These are phyloP conservation scores for Leishmania gerbilli DNA, from an alignment of 208 protist species.

Conservation along the genomic window DNA sequence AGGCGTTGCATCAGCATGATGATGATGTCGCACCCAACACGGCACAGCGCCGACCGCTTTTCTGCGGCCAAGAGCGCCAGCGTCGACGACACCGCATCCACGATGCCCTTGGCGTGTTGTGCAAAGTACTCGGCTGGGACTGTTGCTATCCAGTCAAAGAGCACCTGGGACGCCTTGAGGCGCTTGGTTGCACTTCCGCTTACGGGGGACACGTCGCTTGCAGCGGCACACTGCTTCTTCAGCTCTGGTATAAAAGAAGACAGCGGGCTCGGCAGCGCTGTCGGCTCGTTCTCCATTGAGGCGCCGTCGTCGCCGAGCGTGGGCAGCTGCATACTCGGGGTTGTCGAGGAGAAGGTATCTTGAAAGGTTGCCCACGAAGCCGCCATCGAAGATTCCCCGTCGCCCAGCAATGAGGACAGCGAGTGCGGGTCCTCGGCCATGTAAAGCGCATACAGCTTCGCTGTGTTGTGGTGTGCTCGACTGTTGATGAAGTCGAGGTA, in stretches of 20 bases:
- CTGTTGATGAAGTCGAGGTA: conserved; percentile 81
- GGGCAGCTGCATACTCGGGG: conserved; percentile 3
- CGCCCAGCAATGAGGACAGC: conserved; percentile 51
- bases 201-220: conserved; percentile 16
- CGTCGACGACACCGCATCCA: conserved; percentile 26
- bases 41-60: conserved; percentile 83
- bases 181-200: conserved; percentile 35
- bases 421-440: conserved; percentile 83
- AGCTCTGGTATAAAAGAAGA: conserved; percentile 32
- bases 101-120: conserved; percentile 22
- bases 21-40: conserved; percentile 63
- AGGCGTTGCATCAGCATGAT: conserved; percentile 42
- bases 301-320: conserved; percentile 9
- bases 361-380: conserved; percentile 11
- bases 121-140: conserved; percentile 39
- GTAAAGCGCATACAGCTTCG: conserved; percentile 77
- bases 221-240: conserved; percentile 21
- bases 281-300: conserved; percentile 13
- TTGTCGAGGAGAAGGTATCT: conserved; percentile 12
- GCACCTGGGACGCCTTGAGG: conserved; percentile 49
- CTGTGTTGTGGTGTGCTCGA: conserved; percentile 42
- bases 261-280: conserved; percentile 30
- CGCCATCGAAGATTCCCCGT: conserved; percentile 26
- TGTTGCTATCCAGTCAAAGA: conserved; percentile 56
- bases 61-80: conserved; percentile 57